Conservation (phyloP, 2,329 filamentous ascomycete species). For the Stachybotrys chlorohalonatus region DNA sequence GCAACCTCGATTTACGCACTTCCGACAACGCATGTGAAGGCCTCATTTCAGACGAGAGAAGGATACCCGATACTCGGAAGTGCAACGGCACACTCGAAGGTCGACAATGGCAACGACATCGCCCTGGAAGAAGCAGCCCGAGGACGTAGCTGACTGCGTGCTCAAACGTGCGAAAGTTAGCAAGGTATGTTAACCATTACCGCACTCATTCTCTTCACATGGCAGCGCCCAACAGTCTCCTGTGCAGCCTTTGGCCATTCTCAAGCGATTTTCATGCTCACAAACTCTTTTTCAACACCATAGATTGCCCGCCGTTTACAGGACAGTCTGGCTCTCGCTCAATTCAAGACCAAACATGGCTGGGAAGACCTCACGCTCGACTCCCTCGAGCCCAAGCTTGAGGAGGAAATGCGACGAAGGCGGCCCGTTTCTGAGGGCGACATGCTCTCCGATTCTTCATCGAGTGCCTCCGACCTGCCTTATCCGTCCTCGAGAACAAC, state of each 20-base stretch:
- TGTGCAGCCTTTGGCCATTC: background rate
- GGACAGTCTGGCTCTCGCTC: conserved; percentile 87
- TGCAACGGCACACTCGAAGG: background rate
- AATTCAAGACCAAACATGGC: conserved; percentile 94
- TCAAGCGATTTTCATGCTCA: background rate
- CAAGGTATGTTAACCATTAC: conserved; percentile 49
- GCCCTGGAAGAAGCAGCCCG: conserved; percentile 53
- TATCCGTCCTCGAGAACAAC: conserved; percentile 47
- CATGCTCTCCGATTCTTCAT: conserved; percentile 78
- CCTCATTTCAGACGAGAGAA: background rate
- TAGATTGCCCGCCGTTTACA: conserved; percentile 91
- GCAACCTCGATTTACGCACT: background rate
- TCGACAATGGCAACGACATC: conserved; percentile 42
- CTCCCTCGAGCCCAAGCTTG: conserved; percentile 74
- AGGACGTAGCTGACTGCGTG: conserved; percentile 58
- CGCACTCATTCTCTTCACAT: background rate
- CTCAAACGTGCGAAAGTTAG: conserved; percentile 66
- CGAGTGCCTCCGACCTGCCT: conserved; percentile 68
- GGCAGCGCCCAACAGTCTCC: background rate
- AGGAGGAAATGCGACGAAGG: conserved; percentile 69
- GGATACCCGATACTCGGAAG: background rate
- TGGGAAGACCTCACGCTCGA: conserved; percentile 87
- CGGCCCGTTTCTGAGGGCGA: conserved; percentile 57
- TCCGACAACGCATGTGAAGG: background rate
- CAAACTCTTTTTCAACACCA: conserved; percentile 5